Evolutionary conservation across 305 asterid species (phyloP).

Genomic region (Solanum hybrid): DNA sequence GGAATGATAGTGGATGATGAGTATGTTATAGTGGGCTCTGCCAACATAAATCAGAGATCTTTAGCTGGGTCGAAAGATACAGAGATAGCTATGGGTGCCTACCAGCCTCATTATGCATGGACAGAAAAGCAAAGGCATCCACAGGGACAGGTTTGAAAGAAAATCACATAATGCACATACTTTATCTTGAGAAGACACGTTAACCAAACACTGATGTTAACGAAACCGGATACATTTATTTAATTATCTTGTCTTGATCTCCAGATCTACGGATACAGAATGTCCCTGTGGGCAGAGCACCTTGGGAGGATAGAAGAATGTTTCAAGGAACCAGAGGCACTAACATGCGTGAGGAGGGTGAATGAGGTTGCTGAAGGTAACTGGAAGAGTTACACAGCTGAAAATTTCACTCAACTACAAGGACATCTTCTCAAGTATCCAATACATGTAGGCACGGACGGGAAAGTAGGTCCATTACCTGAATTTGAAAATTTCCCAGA

Average conservation of each 20-base stretch:
- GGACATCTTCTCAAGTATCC: conserved; percentile 92
- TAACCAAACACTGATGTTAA: neutral
- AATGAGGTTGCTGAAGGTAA: conserved; percentile 54
- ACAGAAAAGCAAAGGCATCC: conserved; percentile 45
- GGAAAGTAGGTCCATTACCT: conserved; percentile 48
- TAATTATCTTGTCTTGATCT: neutral
- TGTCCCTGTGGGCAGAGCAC: conserved; percentile 89
- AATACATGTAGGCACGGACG: conserved; percentile 45
- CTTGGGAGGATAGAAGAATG: conserved; percentile 46
- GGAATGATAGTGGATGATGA: conserved; percentile 97
- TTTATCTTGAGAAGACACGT: neutral
- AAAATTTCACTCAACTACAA: conserved; percentile 32
- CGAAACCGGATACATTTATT: neutral
- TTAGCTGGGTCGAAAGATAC: conserved; percentile 94
- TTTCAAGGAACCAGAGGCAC: conserved; percentile 42
- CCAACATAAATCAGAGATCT: conserved; percentile 89
- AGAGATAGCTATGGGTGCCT: conserved; percentile 95
- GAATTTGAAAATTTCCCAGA: conserved; percentile 74
- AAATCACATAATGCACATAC: neutral
- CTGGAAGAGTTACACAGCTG: conserved; percentile 45
- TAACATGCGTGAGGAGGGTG: conserved; percentile 63
- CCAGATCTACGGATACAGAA: conserved; percentile 77
- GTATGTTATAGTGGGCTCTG: conserved; percentile 81
- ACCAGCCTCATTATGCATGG: conserved; percentile 79
- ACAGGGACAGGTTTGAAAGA: conserved; percentile 59